Evolutionary conservation across 345 rosid species (phyloP), one percentile per base, ranked within the genome.

Genomic region (Rubroshorea leprosula): DNA sequence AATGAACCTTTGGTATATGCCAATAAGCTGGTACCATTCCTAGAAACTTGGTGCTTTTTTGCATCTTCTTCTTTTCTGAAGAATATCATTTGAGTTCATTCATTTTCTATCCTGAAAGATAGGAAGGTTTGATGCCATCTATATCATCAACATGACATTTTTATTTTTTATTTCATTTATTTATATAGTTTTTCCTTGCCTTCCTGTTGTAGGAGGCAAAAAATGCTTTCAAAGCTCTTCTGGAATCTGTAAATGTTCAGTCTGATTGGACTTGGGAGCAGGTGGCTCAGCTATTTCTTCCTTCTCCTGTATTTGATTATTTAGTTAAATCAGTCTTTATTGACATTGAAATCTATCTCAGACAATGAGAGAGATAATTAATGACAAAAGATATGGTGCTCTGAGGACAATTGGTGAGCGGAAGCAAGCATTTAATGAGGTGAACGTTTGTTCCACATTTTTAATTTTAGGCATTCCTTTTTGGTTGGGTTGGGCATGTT

Each of bases 191-290:
- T n/a, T n/a, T 16, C 9, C 50, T 60, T 60, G 8, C 39, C 61
- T 22, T 15, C 56, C 60, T 51, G 58, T 45, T 65, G 35, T 51
- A 91, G 98, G 99, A 93, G 74, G 99, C 99, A 17, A 93, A 89
- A 80, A 89, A 78, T 83, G 95, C 97, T 65, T 93, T 93, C 78
- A 93, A 93, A 78, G 79, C 83, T 58, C 96, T 93, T 62, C 77
- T 93, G 61, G 96, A 93, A 67, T 85, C 90, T 49, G 85, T 74
- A 48, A 85, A 85, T 60, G 92, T 93, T 65, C 92, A 78, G 57
- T 83, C 97, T 52, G 99, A 93, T 68, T 89, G 96, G 94, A 85
- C 95, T 47, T 93, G 99, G 99, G 99, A 93, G 76, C 99, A 93
- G 97, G 98, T 91, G 78, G 54, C 59, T 21, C 41, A 19, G 27